Evolutionary conservation across 306 rosid genomes (phyloP).

Genomic region (Abrus precatorius): DNA sequence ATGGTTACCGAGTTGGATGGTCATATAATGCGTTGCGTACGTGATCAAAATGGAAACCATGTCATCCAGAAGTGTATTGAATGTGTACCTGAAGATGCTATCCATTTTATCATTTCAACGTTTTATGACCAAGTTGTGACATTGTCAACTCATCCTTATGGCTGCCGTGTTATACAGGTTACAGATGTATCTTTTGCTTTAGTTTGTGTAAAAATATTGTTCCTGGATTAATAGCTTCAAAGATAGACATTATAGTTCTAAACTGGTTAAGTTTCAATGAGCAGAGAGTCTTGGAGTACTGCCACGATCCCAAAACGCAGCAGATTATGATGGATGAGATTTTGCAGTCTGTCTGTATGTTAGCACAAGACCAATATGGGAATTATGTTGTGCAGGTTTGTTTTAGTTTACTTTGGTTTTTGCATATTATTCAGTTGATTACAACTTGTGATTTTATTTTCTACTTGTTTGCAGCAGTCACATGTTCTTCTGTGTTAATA

Average conservation of each 20-base stretch:
- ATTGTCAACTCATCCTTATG: slow-evolving; percentile 95
- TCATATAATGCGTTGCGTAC: slow-evolving; percentile 91
- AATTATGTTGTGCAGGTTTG: slow-evolving; percentile 97
- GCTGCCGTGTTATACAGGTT: slow-evolving; percentile 98
- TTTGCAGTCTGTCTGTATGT: slow-evolving; percentile 89
- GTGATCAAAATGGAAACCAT: slow-evolving; percentile 98
- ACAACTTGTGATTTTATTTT: slow-evolving; percentile 36
- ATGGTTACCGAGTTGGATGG: slow-evolving; percentile 95
- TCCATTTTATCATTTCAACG: slow-evolving; percentile 81
- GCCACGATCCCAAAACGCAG: slow-evolving; percentile 81
- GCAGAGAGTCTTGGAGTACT: slow-evolving; percentile 95
- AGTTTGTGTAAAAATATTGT: slow-evolving; percentile 17
- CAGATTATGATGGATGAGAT: slow-evolving; percentile 96
- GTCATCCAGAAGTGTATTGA: slow-evolving; percentile 97
- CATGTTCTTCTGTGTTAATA: background rate
- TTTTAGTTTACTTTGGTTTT: slow-evolving; percentile 45
- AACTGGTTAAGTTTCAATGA: slow-evolving; percentile 39
- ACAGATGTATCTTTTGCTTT: slow-evolving; percentile 17
- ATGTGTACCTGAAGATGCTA: slow-evolving; percentile 91
- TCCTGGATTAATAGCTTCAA: slow-evolving; percentile 6
- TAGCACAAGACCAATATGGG: slow-evolving; percentile 97
- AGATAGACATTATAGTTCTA: slow-evolving; percentile 32
- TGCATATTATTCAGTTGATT: background rate
- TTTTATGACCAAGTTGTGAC: slow-evolving; percentile 91
- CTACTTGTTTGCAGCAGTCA: slow-evolving; percentile 15